phyloP scores from a whole-genome alignment of 768 basidiomycete genomes.

The Lactarius akahatsu region DNA sequence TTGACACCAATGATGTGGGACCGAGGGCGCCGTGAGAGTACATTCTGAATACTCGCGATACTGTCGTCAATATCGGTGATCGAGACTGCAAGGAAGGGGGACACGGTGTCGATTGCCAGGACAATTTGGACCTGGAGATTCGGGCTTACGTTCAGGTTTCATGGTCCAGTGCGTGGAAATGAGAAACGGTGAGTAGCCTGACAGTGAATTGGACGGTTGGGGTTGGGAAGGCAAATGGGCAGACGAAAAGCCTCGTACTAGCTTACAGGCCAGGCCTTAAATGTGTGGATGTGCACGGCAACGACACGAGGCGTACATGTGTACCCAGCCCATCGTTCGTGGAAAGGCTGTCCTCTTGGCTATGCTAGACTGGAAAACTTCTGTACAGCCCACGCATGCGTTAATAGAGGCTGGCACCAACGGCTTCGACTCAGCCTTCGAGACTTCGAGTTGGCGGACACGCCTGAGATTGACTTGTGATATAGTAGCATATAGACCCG shows the following conservation, averaged over 20 bases:
- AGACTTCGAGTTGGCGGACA: no score
- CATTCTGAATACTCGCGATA: background rate
- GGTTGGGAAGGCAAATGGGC: background rate
- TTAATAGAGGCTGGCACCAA: no score
- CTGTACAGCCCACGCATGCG: no score
- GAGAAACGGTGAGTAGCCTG: background rate
- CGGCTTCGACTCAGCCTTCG: no score
- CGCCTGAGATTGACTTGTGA: no score
- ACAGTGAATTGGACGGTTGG: background rate
- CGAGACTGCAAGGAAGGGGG: background rate
- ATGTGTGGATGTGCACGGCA: no score
- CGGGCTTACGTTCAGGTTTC: background rate
- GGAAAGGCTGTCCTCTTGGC: no score
- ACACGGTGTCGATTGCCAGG: background rate
- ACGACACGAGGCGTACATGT: no score
- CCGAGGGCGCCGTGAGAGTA: background rate
- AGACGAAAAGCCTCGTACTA: background rate
- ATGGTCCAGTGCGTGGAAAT: background rate
- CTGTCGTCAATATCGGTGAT: background rate
- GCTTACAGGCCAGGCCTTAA: no score
- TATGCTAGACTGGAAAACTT: no score
- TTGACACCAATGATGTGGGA: background rate
- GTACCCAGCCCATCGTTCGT: no score
- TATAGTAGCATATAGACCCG: no score
- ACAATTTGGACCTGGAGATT: background rate